A percentile compares a stretch with the other conserved stretches of the same genome.
Evolutionary conservation across 768 basidiomycete genomes (phyloP).

Genomic region (Russula emetica): DNA sequence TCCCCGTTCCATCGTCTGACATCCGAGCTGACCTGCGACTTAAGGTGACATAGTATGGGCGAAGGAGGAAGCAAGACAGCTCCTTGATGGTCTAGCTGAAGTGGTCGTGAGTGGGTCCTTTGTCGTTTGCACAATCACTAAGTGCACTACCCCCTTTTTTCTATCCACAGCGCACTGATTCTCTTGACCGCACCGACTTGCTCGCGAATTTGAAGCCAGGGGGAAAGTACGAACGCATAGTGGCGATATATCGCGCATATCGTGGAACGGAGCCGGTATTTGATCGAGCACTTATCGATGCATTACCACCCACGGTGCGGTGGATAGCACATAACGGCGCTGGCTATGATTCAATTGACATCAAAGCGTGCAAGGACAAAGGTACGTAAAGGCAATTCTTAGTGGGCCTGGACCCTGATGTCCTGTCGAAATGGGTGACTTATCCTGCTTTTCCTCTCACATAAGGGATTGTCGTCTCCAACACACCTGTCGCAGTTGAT

Average conservation of each 20-base stretch:
- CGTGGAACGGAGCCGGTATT: conserved; percentile 57
- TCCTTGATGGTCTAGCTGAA: conserved; percentile 66
- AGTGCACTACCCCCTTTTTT: not conserved
- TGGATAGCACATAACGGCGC: conserved; percentile 94
- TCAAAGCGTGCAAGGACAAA: conserved; percentile 62
- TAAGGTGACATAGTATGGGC: conserved; percentile 77
- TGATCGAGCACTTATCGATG: conserved; percentile 71
- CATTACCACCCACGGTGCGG: conserved; percentile 61
- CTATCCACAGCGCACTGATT: conserved; percentile 46
- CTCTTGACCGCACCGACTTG: conserved; percentile 63
- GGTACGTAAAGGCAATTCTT: conserved; percentile 40
- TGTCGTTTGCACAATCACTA: not conserved
- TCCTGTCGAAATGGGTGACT: not conserved
- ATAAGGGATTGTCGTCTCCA: conserved; percentile 72
- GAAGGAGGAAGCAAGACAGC: conserved; percentile 60
- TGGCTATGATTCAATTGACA: conserved; percentile 86
- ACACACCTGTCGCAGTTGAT: conserved; percentile 87
- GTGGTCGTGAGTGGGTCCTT: conserved; percentile 56
- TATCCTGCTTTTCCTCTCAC: not conserved
- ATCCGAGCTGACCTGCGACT: not conserved
- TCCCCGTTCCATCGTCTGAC: not conserved
- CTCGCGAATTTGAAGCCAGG: conserved; percentile 56
- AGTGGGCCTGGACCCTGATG: not conserved
- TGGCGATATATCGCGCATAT: conserved; percentile 80
- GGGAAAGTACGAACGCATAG: conserved; percentile 67